Evolutionary conservation across 352 stramenopile genomes (phyloP).

Genomic region (Vaucheria bursata): DNA sequence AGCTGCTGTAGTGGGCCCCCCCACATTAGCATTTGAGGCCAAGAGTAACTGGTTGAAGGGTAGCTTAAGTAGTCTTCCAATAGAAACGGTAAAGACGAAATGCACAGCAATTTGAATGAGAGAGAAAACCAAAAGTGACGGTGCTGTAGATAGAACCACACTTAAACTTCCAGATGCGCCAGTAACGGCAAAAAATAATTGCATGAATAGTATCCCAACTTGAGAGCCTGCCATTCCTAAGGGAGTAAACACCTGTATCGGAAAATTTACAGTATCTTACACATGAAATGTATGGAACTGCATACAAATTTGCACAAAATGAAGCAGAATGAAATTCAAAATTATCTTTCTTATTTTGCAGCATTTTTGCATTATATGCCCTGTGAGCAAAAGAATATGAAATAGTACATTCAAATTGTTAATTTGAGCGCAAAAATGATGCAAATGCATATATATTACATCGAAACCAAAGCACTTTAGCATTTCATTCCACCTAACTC

Average conservation of each 20-base stretch:
- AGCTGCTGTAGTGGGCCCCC: slow-evolving; percentile 8
- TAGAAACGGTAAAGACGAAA: not conserved
- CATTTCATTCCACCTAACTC: too few species aligned
- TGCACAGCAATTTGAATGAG: slow-evolving; percentile 13
- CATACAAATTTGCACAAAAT: not conserved
- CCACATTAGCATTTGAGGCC: slow-evolving; percentile 13
- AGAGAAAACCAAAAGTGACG: slow-evolving; percentile 10
- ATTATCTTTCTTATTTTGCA: not conserved
- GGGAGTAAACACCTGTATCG: not conserved
- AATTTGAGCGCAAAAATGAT: not conserved
- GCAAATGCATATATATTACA: too few species aligned
- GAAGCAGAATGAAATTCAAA: not conserved
- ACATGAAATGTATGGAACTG: not conserved
- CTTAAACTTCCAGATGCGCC: not conserved
- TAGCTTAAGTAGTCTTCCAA: slow-evolving; percentile 7
- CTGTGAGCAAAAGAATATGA: not conserved
- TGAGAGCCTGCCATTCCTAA: not conserved
- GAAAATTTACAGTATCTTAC: too few species aligned
- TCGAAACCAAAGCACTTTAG: too few species aligned
- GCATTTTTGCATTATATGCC: not conserved
- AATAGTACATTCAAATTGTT: not conserved
- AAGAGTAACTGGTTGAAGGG: slow-evolving; percentile 37
- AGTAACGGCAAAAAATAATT: slow-evolving; percentile 14
- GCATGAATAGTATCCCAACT: slow-evolving; percentile 5
- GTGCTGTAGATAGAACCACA: not conserved